Evolutionary conservation across 2,329 filamentous ascomycete species (phyloP).

Genomic region (Lomentospora prolificans): DNA sequence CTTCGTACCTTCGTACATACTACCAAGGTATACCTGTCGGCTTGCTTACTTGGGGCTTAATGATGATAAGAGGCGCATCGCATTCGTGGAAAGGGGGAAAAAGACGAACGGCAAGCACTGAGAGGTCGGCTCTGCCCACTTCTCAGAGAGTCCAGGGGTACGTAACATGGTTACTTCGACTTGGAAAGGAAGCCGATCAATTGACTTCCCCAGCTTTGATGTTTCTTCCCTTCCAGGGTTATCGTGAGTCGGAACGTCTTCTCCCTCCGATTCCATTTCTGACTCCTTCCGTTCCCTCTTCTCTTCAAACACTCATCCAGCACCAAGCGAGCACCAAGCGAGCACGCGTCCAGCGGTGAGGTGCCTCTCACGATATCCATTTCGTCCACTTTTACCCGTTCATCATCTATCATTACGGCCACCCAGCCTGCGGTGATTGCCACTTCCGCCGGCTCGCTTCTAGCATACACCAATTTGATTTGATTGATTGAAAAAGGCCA

Average conservation of each 20-base stretch:
- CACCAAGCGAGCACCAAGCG: background rate
- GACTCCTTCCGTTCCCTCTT: background rate
- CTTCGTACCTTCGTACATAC: too few relatives aligned
- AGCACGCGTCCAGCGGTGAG: background rate
- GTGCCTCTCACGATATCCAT: background rate
- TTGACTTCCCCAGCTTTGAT: background rate
- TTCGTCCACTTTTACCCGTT: background rate
- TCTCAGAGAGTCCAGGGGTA: too few relatives aligned
- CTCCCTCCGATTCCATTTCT: background rate
- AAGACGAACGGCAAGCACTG: too few relatives aligned
- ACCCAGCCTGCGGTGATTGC: background rate
- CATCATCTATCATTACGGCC: background rate
- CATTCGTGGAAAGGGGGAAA: too few relatives aligned
- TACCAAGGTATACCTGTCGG: too few relatives aligned
- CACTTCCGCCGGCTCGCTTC: background rate
- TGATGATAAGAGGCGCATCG: too few relatives aligned
- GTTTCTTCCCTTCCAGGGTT: background rate
- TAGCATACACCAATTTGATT: background rate
- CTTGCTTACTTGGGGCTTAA: too few relatives aligned
- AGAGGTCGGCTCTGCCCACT: too few relatives aligned
- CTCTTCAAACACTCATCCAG: background rate
- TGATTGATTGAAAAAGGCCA: background rate
- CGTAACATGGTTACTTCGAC: too few relatives aligned
- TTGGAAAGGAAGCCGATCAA: too few relatives aligned
- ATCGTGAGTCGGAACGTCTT: background rate